These are phyloP conservation scores for Penicillium soppii DNA, from an alignment of 495 filamentous ascomycete genomes.

Conservation along the genomic window DNA sequence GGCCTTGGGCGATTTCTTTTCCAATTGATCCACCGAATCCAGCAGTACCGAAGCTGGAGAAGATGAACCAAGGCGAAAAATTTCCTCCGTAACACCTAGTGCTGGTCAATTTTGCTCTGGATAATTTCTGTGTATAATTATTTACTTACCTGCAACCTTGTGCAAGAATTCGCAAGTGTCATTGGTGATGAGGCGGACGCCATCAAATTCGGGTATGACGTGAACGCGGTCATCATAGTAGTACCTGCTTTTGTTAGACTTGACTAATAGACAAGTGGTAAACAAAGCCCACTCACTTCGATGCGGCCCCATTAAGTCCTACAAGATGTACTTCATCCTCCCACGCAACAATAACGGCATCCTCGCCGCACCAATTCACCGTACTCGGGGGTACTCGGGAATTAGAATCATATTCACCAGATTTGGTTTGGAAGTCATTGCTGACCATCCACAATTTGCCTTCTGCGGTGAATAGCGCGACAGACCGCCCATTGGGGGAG, in stretches of 20 bases:
- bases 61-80: constrained; percentile 83
- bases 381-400: constrained; percentile 83
- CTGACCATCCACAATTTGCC: constrained; percentile 92
- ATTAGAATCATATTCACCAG: constrained; percentile 88
- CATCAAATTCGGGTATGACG: constrained; percentile 84
- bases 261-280: neutral
- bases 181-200: constrained; percentile 81
- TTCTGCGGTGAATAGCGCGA: constrained; percentile 79
- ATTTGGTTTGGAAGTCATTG: constrained; percentile 86
- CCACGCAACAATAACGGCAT: constrained; percentile 92
- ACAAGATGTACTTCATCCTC: constrained; percentile 98
- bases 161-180: constrained; percentile 95
- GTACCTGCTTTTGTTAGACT: constrained; percentile 50
- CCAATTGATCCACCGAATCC: constrained; percentile 87
- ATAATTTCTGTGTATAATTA: constrained; percentile 3
- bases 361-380: constrained; percentile 94
- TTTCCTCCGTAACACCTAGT: constrained; percentile 74
- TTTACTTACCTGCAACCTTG: constrained; percentile 67
- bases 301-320: constrained; percentile 74
- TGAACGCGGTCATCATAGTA: constrained; percentile 92
- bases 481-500: constrained; percentile 86
- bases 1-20: constrained; percentile 92
- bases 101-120: neutral
- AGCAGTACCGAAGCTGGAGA: constrained; percentile 86
- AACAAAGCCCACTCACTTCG: constrained; percentile 48